Conservation (phyloP, 2,329 filamentous ascomycete species). For the Aspergillus aculeatus region DNA sequence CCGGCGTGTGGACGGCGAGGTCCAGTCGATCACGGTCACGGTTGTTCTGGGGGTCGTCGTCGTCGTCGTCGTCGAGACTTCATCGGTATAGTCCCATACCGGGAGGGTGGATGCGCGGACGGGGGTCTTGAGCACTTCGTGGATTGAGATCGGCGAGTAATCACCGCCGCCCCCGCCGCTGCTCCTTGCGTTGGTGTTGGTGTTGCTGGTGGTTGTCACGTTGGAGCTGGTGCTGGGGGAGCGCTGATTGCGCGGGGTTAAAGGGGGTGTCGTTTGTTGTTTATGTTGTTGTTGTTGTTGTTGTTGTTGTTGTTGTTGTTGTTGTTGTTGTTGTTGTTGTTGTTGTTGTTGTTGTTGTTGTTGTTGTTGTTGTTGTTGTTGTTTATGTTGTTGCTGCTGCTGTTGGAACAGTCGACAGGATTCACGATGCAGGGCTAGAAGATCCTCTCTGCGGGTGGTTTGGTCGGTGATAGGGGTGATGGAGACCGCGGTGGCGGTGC, state of each 20-base stretch:
- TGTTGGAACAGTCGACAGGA: conserved; percentile 43
- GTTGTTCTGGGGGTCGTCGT: conserved; percentile 23
- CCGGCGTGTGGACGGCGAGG: conserved; percentile 43
- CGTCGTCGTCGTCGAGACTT: neutral
- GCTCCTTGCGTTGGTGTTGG: conserved; percentile 1
- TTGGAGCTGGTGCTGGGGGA: neutral
- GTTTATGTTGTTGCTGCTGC: conserved; percentile 11
- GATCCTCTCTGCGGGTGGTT: conserved; percentile 32
- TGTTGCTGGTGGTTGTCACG: neutral
- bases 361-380: conserved; percentile 25
- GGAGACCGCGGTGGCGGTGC: conserved; percentile 24
- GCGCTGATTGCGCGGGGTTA: conserved; percentile 8
- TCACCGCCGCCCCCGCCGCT: too few species aligned
- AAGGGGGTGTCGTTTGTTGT: neutral
- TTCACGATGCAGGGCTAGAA: conserved; percentile 41
- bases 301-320: conserved; percentile 19
- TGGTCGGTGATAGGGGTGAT: conserved; percentile 26
- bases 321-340: conserved; percentile 24
- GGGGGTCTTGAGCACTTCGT: neutral
- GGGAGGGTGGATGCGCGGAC: conserved; percentile 1
- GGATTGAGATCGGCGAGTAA: conserved; percentile 9
- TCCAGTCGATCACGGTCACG: conserved; percentile 49
- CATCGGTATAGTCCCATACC: neutral
- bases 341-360: conserved; percentile 16
- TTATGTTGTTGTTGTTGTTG: conserved; percentile 16